Evolutionary conservation across 768 basidiomycete species (phyloP).

Genomic region (Lentinula aciculospora): DNA sequence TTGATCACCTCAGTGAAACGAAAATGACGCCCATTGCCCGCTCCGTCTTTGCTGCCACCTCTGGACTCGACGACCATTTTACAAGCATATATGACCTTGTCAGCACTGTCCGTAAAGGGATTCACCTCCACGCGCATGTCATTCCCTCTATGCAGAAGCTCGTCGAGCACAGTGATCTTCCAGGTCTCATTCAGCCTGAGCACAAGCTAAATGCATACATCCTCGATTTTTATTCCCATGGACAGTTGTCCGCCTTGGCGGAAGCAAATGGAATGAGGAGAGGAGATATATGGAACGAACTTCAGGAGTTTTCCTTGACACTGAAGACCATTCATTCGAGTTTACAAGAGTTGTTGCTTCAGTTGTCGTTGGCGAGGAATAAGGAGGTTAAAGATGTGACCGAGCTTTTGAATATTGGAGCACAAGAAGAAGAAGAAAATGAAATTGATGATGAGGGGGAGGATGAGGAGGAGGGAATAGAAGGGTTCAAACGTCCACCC

Average conservation of each 20-base stretch:
- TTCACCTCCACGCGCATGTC: slow-evolving; percentile 53
- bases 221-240: slow-evolving; percentile 65
- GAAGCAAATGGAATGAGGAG: slow-evolving; percentile 52
- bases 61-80: slow-evolving; percentile 59
- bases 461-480: slow-evolving; percentile 10
- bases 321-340: slow-evolving; percentile 43
- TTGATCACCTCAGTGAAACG: slow-evolving; percentile 19
- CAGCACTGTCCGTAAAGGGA: slow-evolving; percentile 42
- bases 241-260: slow-evolving; percentile 43
- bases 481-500: slow-evolving; percentile 23
- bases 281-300: slow-evolving; percentile 60
- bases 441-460: slow-evolving; percentile 8
- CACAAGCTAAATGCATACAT: slow-evolving; percentile 56
- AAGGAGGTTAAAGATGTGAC: slow-evolving; percentile 18
- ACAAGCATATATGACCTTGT: slow-evolving; percentile 44
- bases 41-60: slow-evolving; percentile 62
- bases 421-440: slow-evolving; percentile 18
- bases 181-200: slow-evolving; percentile 6
- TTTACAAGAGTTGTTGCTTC: slow-evolving; percentile 40
- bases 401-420: slow-evolving; percentile 1
- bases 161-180: slow-evolving; percentile 18
- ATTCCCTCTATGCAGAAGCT: slow-evolving; percentile 48
- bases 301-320: slow-evolving; percentile 53
- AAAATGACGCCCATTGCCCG: slow-evolving; percentile 30
- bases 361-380: slow-evolving; percentile 14